phyloP scores from a whole-genome alignment of 2,329 filamentous ascomycete species.

The Fusarium staphyleae region DNA sequence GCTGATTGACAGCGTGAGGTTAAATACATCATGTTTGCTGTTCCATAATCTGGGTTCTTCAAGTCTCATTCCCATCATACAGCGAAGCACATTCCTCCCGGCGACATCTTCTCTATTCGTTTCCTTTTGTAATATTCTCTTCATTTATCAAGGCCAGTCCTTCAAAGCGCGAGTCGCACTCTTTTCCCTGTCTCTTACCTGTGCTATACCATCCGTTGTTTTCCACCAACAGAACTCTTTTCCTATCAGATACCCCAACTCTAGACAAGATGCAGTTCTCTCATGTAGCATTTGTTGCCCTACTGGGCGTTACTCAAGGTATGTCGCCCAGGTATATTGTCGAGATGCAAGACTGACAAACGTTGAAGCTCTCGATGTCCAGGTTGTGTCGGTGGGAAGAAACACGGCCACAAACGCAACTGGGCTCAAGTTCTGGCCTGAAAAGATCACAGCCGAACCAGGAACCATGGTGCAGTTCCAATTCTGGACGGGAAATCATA shows the following conservation, averaged over 20 bases:
- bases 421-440: slow-evolving; percentile 67
- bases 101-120: slow-evolving; percentile 40
- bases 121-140: slow-evolving; percentile 37
- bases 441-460: slow-evolving; percentile 66
- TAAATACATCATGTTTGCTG: slow-evolving; percentile 52
- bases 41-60: slow-evolving; percentile 35
- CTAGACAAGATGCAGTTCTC: slow-evolving; percentile 61
- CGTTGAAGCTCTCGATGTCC: slow-evolving; percentile 53
- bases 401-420: slow-evolving; percentile 57
- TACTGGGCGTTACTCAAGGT: slow-evolving; percentile 58
- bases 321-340: slow-evolving; percentile 24
- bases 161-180: slow-evolving; percentile 44
- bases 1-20: slow-evolving; percentile 22
- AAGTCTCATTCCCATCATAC: neutral
- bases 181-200: slow-evolving; percentile 16
- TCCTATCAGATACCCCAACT: slow-evolving; percentile 34
- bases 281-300: slow-evolving; percentile 54
- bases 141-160: slow-evolving; percentile 43
- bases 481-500: slow-evolving; percentile 75
- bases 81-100: slow-evolving; percentile 37
- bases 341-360: slow-evolving; percentile 7
- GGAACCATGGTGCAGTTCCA: slow-evolving; percentile 74
- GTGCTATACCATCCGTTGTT: slow-evolving; percentile 4
- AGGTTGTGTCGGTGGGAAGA: slow-evolving; percentile 70
- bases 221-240: slow-evolving; percentile 34